Percentiles rank a stretch among this genome's conserved stretches.
Evolutionary conservation across 2,329 filamentous ascomycete genomes (phyloP).

Genomic region (Colletotrichum gigasporum): DNA sequence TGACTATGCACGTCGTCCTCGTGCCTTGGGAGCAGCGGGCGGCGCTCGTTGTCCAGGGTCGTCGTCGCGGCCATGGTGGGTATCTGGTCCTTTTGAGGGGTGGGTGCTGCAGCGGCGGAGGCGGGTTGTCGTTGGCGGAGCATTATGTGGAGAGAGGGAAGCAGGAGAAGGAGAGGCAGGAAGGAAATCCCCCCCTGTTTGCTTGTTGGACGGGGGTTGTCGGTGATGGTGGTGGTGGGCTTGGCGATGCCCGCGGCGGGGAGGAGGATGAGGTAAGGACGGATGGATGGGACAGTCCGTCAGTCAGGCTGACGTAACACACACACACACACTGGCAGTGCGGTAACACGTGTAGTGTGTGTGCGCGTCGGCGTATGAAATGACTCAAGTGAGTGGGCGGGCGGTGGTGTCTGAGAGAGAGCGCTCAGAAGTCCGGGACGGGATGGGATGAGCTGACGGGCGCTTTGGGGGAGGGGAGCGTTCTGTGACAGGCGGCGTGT

Average conservation of each 20-base stretch:
- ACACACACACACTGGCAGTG: constrained; percentile 3
- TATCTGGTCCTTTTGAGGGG: constrained; percentile 30
- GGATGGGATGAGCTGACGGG: constrained; percentile 6
- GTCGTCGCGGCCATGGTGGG: constrained; percentile 33
- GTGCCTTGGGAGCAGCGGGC: constrained; percentile 35
- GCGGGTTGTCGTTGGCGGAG: constrained; percentile 36
- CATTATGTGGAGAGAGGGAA: constrained; percentile 30
- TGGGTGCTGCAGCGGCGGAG: constrained; percentile 24
- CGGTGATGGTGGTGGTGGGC: constrained; percentile 8
- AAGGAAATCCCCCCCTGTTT: constrained; percentile 6
- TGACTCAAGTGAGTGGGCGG: too few relatives aligned
- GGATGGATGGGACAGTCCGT: background rate
- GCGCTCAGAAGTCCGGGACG: background rate
- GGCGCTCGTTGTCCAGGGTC: constrained; percentile 34
- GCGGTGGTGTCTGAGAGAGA: too few relatives aligned
- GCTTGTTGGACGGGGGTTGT: background rate
- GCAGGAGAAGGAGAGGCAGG: background rate
- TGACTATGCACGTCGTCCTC: constrained; percentile 19
- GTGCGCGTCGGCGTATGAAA: too few relatives aligned
- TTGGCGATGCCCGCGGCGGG: constrained; percentile 21
- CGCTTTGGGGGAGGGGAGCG: constrained; percentile 6
- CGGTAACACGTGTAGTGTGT: background rate
- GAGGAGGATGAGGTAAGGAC: constrained; percentile 21
- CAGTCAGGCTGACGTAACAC: background rate
- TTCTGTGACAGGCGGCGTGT: constrained; percentile 2